A percentile compares a stretch with the other conserved stretches of the same genome.
Conservation (phyloP, 2,329 filamentous ascomycete species). For the Claviceps digitariae region DNA sequence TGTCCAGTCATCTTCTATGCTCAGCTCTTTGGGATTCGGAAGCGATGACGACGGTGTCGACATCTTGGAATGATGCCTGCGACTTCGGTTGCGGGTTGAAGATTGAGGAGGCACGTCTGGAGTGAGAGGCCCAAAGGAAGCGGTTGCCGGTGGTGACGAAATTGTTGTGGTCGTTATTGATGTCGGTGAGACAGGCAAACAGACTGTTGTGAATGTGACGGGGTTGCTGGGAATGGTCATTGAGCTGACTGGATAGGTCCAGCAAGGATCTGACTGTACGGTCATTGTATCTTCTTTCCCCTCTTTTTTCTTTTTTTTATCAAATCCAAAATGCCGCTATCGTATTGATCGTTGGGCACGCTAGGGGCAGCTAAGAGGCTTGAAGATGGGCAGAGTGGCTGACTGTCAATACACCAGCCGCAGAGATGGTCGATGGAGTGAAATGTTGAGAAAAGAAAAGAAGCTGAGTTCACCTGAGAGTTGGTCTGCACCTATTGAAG, state of each 20-base stretch:
- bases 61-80: neutral
- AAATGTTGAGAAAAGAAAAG: neutral
- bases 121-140: neutral
- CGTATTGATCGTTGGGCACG: no score
- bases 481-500: neutral
- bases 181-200: constrained; percentile 2
- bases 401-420: neutral
- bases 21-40: constrained; percentile 4
- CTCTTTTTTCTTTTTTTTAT: neutral
- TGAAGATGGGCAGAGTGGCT: neutral
- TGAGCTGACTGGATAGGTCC: constrained; percentile 1
- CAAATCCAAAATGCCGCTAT: neutral
- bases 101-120: neutral
- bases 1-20: constrained; percentile 8
- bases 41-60: neutral
- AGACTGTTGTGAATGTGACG: neutral
- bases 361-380: neutral
- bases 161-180: neutral
- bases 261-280: neutral
- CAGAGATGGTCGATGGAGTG: neutral
- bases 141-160: neutral
- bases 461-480: neutral
- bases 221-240: neutral
- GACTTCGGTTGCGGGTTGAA: neutral
- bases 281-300: neutral